Percentiles rank a stretch among this genome's conserved stretches.
These are phyloP conservation scores for Mitragyna speciosa DNA, from an alignment of 257 asterid genomes.

Conservation along the genomic window DNA sequence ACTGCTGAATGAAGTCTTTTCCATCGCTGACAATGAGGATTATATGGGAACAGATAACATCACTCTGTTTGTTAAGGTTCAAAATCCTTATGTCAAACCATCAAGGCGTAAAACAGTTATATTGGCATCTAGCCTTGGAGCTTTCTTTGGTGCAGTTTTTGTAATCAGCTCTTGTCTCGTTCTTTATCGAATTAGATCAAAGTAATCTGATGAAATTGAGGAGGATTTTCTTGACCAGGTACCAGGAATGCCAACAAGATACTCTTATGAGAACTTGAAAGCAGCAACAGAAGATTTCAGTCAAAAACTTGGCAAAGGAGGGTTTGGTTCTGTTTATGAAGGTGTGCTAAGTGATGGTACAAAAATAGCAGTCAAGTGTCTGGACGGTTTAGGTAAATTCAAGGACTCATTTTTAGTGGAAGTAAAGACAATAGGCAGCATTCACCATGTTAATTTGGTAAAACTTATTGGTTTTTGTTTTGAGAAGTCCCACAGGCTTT, in stretches of 20 bases:
- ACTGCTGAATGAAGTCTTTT: slow-evolving; percentile 18
- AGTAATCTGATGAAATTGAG: neutral
- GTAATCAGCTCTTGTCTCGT: neutral
- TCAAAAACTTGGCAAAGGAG: slow-evolving; percentile 13
- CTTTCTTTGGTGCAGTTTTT: neutral
- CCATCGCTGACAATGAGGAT: slow-evolving; percentile 4
- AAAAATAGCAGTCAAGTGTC: slow-evolving; percentile 25
- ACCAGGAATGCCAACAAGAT: too few relatives aligned
- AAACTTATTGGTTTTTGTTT: slow-evolving; percentile 26
- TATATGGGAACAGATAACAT: neutral
- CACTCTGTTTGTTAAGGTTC: slow-evolving; percentile 23
- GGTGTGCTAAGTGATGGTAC: slow-evolving; percentile 14
- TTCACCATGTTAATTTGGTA: slow-evolving; percentile 31
- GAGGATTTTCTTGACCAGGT: neutral
- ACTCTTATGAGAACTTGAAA: too few relatives aligned
- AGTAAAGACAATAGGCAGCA: slow-evolving; percentile 23
- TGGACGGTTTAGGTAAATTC: slow-evolving; percentile 10
- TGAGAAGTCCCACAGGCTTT: slow-evolving; percentile 21
- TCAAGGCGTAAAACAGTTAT: neutral
- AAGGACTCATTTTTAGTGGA: slow-evolving; percentile 18
- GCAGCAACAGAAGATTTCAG: too few relatives aligned
- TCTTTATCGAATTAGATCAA: neutral
- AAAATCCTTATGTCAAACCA: neutral
- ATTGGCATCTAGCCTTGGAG: slow-evolving; percentile 5
- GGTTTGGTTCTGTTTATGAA: slow-evolving; percentile 21